Base-by-base conservation (phyloP, 192 early-diverging fungal genomes). In the Coemansia sp. region DNA sequence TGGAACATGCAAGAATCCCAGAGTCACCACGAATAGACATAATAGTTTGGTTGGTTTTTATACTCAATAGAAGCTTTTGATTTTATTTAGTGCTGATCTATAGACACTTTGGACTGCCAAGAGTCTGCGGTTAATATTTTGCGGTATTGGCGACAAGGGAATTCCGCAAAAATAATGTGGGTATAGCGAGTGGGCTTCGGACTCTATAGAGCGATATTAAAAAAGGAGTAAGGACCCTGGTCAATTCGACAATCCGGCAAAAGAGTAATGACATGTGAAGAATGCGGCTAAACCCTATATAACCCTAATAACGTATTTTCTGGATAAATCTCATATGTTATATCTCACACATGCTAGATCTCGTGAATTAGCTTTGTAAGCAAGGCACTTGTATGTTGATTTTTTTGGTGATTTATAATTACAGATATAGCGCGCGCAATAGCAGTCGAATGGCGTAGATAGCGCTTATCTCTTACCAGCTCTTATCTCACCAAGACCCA, bases 1-100 rank as follows among this genome's bases (percentile, higher is more conserved):
- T 99, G 96, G 96, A 70, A 71, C 9, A 77, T 80, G 74, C 83
- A 85, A 22, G 83, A 85, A 52, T 55, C 76, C 18, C 73, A 75
- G 47, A 49, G 61, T 20, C 71, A 72, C 54, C 31, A 18, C 34
- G 57, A 59, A 55, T 29, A 55, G 11, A 13, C 54, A 16, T 33
- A 33, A 59, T 59, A 59, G 24, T 27, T 27, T 27, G 24, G 24
- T 27, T 27, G 24, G 24, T 27, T 27, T 27, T 27, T 27, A 27
- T 27, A 12, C 2, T 51, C n/a, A 22, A 24, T 51, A 51, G 49
- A 51, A 51, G 18, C 49, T 51, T 27, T 27, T 27, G 24, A 27
- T 27, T 27, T 51, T n/a, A 51, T 22, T 47, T 2, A 15, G 20
- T 20, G 8, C 49, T 22, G 22, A 10, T 51, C 22, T 51, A 51